These are phyloP conservation scores for Monosporascus sp. DNA, from an alignment of 2,329 filamentous ascomycete species.

Conservation along the genomic window DNA sequence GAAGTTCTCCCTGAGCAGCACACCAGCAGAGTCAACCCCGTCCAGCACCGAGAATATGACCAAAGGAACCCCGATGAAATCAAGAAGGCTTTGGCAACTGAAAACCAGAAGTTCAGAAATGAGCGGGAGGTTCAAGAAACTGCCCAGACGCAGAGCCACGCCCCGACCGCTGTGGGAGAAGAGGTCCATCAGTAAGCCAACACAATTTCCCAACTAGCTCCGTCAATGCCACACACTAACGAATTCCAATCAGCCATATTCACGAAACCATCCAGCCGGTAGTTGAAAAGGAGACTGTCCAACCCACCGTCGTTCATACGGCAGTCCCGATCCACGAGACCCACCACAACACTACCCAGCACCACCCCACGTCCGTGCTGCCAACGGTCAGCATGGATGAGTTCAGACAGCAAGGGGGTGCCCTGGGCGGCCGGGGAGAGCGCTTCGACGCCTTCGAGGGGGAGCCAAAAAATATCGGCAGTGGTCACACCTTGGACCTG, in stretches of 20 bases:
- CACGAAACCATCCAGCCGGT: slow-evolving; percentile 68
- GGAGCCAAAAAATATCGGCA: slow-evolving; percentile 47
- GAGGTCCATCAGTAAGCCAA: slow-evolving; percentile 50
- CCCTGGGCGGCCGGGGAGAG: slow-evolving; percentile 47
- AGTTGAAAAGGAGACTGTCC: slow-evolving; percentile 62
- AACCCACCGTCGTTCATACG: slow-evolving; percentile 64
- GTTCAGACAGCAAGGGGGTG: slow-evolving; percentile 50
- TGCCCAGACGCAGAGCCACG: slow-evolving; percentile 40
- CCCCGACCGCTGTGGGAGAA: slow-evolving; percentile 50
- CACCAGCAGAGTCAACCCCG: slow-evolving; percentile 49
- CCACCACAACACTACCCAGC: slow-evolving; percentile 61
- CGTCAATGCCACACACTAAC: not conserved
- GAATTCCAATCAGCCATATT: slow-evolving; percentile 35
- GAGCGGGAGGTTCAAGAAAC: slow-evolving; percentile 40
- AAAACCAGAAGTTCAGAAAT: slow-evolving; percentile 50
- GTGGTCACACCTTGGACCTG: slow-evolving; percentile 15
- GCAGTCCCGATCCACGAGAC: slow-evolving; percentile 68
- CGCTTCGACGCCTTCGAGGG: slow-evolving; percentile 56
- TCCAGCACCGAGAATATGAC: slow-evolving; percentile 56
- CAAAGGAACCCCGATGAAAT: slow-evolving; percentile 51
- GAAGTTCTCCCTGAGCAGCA: slow-evolving; percentile 53
- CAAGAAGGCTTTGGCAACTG: slow-evolving; percentile 41
- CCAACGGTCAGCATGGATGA: slow-evolving; percentile 60
- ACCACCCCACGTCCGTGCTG: slow-evolving; percentile 59
- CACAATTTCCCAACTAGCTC: not conserved